These are phyloP conservation scores for Ramalina intermedia DNA, from an alignment of 495 filamentous ascomycete species.

Conservation along the genomic window DNA sequence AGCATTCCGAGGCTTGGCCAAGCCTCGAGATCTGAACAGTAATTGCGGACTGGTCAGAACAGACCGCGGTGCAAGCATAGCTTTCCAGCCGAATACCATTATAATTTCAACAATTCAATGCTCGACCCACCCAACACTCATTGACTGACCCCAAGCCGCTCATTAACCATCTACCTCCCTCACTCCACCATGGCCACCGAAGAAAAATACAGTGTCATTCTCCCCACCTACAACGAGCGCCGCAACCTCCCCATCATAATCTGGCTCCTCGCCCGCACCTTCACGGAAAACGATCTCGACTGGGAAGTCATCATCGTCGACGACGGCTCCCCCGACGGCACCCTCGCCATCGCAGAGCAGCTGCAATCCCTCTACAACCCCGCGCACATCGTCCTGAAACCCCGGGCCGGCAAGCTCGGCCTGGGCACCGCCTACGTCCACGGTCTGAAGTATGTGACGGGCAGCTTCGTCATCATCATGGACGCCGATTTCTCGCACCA, in stretches of 20 bases:
- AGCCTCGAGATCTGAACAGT: too few species aligned
- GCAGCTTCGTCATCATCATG: slow-evolving; percentile 98
- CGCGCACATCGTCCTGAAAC: slow-evolving; percentile 64
- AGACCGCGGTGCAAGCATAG: too few species aligned
- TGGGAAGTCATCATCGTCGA: slow-evolving; percentile 97
- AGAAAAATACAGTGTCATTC: slow-evolving; percentile 89
- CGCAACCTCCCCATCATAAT: slow-evolving; percentile 89
- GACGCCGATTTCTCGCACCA: slow-evolving; percentile 99
- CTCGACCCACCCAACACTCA: background rate
- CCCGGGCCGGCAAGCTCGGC: slow-evolving; percentile 86
- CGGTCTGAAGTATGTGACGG: slow-evolving; percentile 70
- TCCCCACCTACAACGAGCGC: slow-evolving; percentile 97
- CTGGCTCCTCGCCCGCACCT: slow-evolving; percentile 83
- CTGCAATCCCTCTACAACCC: slow-evolving; percentile 68
- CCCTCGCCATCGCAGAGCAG: slow-evolving; percentile 76
- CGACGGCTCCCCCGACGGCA: slow-evolving; percentile 93
- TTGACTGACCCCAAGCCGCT: slow-evolving; percentile 1
- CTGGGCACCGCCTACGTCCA: slow-evolving; percentile 96
- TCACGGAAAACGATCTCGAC: slow-evolving; percentile 80
- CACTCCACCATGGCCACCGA: slow-evolving; percentile 26
- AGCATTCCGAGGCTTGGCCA: too few species aligned
- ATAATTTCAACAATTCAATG: too few species aligned
- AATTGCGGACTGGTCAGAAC: too few species aligned
- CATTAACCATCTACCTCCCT: background rate
- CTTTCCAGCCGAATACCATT: too few species aligned